Evolutionary conservation across 2,329 filamentous ascomycete species (phyloP), one percentile per base, ranked within the genome.

Genomic region (Cladosporium oxysporum): DNA sequence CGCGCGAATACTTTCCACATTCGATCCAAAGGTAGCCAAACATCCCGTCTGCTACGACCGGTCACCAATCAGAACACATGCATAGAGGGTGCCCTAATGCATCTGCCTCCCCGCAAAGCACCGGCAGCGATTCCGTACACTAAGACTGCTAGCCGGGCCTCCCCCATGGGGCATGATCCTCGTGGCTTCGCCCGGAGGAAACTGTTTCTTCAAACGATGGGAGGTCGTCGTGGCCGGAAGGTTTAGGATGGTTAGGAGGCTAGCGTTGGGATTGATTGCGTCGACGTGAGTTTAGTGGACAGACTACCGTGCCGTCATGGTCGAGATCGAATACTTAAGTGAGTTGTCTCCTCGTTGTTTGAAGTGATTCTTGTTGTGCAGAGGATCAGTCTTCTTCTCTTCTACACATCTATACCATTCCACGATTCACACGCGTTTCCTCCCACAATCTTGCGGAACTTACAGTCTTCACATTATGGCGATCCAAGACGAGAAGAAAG

Each of bases 401-500:
- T 57, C 18, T 4, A 29, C n/a, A 53, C 23, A 29, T 8, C 11
- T 53, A 18, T 14, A 53, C 23, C 31, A 0, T 18, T 16, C 21
- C 6, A 10, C 7, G 26, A 28, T n/a, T 12, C 2, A 1, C 8
- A 52, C 21, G 10, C 50, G 7, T 10, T 26, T 5, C 12, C 10
- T 5, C 4, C 21, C 3, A 6, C 4, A 10, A 8, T 47, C 4
- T 0, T 4, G n/a, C n/a, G 21, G 4, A 3, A 12, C n/a, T 21
- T 8, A 16, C 3, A 21, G 14, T 3, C 3, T 21, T 7, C 14
- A 16, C 31, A 53, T 10, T 5, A 62, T 62, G 60, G 49, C 60
- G 16, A 28, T 55, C 16, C 7, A 47, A 47, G 47, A 62, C 23
- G 33, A 62, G 49, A 55, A 62, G 49, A 53, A 62, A 26, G 49